phyloP scores from a whole-genome alignment of 148 eudicot genomes.

The Agrostemma githago region DNA sequence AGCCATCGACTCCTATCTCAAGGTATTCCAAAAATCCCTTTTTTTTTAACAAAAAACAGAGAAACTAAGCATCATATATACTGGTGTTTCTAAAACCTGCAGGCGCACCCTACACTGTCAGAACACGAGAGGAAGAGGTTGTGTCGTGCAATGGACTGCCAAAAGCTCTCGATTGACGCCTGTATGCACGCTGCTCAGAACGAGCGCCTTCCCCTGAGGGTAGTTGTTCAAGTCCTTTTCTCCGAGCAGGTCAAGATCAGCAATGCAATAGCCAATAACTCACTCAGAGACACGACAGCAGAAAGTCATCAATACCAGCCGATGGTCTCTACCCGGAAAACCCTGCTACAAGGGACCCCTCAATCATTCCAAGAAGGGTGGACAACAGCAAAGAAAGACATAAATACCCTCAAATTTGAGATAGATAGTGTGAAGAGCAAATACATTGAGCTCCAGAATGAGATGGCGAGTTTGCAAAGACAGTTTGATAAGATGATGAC shows the following conservation, averaged over 20 bases:
- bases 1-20: conserved; percentile 92
- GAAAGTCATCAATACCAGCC: conserved; percentile 66
- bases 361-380: conserved; percentile 99
- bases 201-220: conserved; percentile 83
- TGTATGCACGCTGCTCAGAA: conserved; percentile 99
- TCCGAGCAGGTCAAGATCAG: conserved; percentile 91
- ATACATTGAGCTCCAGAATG: conserved; percentile 73
- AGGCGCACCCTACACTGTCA: conserved; percentile 95
- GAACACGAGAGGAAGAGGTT: conserved; percentile 90
- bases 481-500: conserved; percentile 68
- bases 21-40: conserved; percentile 44
- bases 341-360: conserved; percentile 88
- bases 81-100: conserved; percentile 1
- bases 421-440: conserved; percentile 75
- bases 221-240: conserved; percentile 93
- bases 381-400: conserved; percentile 87
- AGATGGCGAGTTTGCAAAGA: conserved; percentile 71
- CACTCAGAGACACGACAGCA: conserved; percentile 46
- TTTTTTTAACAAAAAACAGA: background rate
- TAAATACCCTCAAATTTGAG: conserved; percentile 84
- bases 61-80: conserved; percentile 5
- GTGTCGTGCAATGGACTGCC: conserved; percentile 96
- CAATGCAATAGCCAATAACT: conserved; percentile 70
- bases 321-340: conserved; percentile 53
- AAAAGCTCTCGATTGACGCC: conserved; percentile 91